A percentile compares a stretch with the other conserved stretches of the same genome.
phyloP scores from a whole-genome alignment of 352 stramenopile genomes.

The Phytophthora rubi region DNA sequence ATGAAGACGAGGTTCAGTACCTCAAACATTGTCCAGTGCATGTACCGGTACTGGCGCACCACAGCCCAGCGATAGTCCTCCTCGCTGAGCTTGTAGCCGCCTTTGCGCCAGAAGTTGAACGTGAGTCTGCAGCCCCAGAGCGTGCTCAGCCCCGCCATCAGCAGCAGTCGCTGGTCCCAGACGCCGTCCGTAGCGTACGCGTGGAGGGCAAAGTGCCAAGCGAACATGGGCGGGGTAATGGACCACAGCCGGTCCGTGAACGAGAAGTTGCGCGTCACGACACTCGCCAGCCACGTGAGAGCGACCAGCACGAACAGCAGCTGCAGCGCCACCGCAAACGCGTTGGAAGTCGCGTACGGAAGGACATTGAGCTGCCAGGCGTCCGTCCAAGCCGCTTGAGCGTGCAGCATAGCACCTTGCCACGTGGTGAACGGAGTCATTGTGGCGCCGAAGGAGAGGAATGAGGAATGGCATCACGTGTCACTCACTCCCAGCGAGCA shows the following conservation, averaged over 20 bases:
- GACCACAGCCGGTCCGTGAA: constrained; percentile 95
- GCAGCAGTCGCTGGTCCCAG: constrained; percentile 62
- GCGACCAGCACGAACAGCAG: constrained; percentile 50
- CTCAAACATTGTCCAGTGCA: constrained; percentile 88
- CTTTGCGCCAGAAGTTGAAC: constrained; percentile 93
- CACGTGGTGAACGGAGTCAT: constrained; percentile 41
- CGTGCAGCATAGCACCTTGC: constrained; percentile 38
- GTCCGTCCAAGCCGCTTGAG: constrained; percentile 39
- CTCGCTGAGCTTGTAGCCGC: constrained; percentile 89
- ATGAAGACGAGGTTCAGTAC: constrained; percentile 94
- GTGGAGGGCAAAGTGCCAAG: constrained; percentile 79
- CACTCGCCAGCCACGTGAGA: constrained; percentile 64
- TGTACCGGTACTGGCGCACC: constrained; percentile 69
- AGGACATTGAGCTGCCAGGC: constrained; percentile 44
- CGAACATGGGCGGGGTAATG: constrained; percentile 87
- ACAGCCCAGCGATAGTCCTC: constrained; percentile 94
- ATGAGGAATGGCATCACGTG: constrained; percentile 10
- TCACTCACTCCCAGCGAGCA: background rate
- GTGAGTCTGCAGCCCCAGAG: constrained; percentile 90
- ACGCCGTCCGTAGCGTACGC: constrained; percentile 61
- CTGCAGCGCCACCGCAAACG: constrained; percentile 55
- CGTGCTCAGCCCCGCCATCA: constrained; percentile 86
- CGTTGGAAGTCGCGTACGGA: constrained; percentile 43
- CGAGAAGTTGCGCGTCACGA: constrained; percentile 89
- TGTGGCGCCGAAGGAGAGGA: constrained; percentile 5